Evolutionary conservation across 306 rosid genomes (phyloP).

Genomic region (Mimosa pudica): DNA sequence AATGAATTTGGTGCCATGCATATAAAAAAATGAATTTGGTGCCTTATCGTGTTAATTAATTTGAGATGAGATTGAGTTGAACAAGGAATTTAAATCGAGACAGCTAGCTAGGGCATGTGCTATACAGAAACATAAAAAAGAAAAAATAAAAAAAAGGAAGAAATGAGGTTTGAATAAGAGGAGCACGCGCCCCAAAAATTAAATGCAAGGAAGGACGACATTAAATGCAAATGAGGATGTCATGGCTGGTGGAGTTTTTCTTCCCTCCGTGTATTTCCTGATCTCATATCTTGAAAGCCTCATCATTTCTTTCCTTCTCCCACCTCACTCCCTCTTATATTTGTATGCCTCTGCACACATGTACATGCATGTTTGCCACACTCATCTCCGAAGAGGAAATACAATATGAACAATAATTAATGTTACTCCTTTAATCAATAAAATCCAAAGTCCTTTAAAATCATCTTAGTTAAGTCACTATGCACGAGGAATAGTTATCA

Average conservation of each 20-base stretch:
- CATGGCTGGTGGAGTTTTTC: conserved; percentile 54
- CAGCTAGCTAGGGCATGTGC: neutral
- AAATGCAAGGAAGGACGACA: conserved; percentile 43
- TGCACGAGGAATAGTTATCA: neutral
- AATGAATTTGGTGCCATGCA: neutral
- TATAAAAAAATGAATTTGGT: neutral
- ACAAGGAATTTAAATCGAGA: neutral
- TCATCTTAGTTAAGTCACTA: neutral
- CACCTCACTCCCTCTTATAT: neutral
- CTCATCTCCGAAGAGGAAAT: neutral
- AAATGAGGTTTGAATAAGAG: conserved; percentile 32
- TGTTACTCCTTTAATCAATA: neutral
- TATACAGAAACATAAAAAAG: conserved; percentile 31
- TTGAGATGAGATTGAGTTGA: neutral
- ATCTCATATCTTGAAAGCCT: conserved; percentile 54
- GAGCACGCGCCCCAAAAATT: conserved; percentile 69
- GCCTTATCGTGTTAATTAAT: neutral
- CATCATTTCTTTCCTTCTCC: conserved; percentile 62
- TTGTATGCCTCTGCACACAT: no score
- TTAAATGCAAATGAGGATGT: conserved; percentile 38
- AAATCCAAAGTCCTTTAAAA: neutral
- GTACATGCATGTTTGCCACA: neutral
- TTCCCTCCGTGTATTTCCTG: conserved; percentile 37
- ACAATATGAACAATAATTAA: neutral
- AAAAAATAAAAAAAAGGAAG: neutral